Evolutionary conservation across 2,329 filamentous ascomycete genomes (phyloP).

Genomic region (Penicillium nordicum): DNA sequence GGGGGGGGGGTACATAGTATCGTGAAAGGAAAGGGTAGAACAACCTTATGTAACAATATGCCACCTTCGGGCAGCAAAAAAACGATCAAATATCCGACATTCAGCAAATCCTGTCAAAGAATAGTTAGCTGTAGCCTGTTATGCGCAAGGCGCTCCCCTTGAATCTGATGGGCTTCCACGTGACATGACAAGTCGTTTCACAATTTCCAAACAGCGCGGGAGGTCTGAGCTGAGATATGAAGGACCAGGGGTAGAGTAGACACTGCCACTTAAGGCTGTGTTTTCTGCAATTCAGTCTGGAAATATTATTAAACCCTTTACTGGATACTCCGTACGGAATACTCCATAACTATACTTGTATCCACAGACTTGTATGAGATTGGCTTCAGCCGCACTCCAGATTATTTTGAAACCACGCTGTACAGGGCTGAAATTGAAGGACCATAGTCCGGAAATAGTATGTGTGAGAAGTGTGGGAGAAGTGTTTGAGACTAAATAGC

Average conservation of each 20-base stretch:
- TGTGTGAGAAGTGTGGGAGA: background rate
- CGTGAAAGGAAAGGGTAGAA: background rate
- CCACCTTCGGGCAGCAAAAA: background rate
- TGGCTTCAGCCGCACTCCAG: background rate
- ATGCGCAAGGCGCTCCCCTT: background rate
- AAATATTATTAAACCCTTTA: background rate
- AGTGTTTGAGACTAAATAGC: background rate
- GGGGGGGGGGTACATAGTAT: background rate
- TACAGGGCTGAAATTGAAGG: background rate
- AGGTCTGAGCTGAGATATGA: constrained; percentile 5
- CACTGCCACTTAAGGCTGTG: background rate
- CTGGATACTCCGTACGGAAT: background rate
- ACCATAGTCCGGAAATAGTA: background rate
- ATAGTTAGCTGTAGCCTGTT: background rate
- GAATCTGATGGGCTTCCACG: constrained; percentile 6
- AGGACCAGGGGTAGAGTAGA: background rate
- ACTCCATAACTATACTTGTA: background rate
- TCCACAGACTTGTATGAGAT: background rate
- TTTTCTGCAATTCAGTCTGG: background rate
- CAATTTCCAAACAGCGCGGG: constrained; percentile 6
- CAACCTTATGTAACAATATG: no score
- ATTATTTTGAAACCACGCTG: background rate
- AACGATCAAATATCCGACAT: background rate
- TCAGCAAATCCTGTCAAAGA: background rate
- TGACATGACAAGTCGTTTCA: constrained; percentile 17